phyloP scores from a whole-genome alignment of 2,329 filamentous ascomycete species.

The Claviceps sorghi region DNA sequence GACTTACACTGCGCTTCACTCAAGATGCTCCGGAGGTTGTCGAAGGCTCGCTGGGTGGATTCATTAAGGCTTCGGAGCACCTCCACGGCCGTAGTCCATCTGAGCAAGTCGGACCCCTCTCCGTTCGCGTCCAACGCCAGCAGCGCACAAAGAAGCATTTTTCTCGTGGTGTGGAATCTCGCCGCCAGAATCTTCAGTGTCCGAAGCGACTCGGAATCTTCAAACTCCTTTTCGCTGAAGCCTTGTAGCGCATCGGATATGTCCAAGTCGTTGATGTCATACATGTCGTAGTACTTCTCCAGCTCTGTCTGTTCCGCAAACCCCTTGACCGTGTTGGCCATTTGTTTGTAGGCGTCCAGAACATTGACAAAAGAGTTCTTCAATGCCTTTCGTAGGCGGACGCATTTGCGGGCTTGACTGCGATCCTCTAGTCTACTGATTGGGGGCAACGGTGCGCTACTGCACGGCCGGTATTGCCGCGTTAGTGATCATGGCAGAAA shows the following conservation, averaged over 20 bases:
- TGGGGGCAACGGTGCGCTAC: constrained; percentile 80
- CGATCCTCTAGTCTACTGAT: constrained; percentile 80
- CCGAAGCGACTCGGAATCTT: constrained; percentile 65
- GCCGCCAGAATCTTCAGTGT: constrained; percentile 70
- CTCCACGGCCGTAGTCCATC: constrained; percentile 67
- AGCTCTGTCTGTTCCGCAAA: constrained; percentile 69
- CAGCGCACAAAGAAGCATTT: constrained; percentile 77
- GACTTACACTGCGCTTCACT: constrained; percentile 64
- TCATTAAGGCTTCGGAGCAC: constrained; percentile 53
- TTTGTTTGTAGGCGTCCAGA: constrained; percentile 57
- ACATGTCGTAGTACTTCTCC: constrained; percentile 85
- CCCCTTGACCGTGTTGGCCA: constrained; percentile 51
- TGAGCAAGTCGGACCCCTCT: constrained; percentile 57
- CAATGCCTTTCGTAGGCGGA: constrained; percentile 63
- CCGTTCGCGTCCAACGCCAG: constrained; percentile 75
- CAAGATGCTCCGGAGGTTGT: constrained; percentile 53
- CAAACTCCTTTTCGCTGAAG: constrained; percentile 52
- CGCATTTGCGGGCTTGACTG: constrained; percentile 63
- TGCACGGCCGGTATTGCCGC: constrained; percentile 19
- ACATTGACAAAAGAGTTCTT: constrained; percentile 54
- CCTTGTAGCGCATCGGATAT: constrained; percentile 54
- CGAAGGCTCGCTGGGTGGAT: constrained; percentile 46
- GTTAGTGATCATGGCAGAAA: background rate
- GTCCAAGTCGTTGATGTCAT: constrained; percentile 62
- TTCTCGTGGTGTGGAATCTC: constrained; percentile 65